Evolutionary conservation across 805 yeast genomes (phyloP), one percentile per base, ranked within the genome.

Genomic region (Candida germanica): DNA sequence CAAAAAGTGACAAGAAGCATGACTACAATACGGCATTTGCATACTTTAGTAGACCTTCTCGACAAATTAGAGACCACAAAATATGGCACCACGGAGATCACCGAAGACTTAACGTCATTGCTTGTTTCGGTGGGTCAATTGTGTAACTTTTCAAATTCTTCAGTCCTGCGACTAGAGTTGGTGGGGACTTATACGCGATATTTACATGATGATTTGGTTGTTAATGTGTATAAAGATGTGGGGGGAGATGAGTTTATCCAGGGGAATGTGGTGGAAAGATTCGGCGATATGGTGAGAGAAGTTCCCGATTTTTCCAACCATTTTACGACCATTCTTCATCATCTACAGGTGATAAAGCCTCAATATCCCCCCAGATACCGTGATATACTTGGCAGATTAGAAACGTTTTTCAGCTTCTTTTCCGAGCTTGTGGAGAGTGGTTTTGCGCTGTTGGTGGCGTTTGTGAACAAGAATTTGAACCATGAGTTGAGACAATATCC

Each of bases 381-480:
- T 5, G 10, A n/a, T 7, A 19, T 22, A 19, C 20, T 30, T 5
- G 6, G 9, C 11, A 8, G 22, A 11, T 12, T 30, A 11, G 26
- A 30, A n/a, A 7, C 5, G 23, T 6, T 31, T 11, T 15, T 24
- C 7, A 7, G 5, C 16, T 17, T 17, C 11, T 18, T 17, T 17
- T 7, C 12, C 23, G 12, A 17, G 23, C 31, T 29, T 11, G 31
- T 12, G 23, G 9, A 13, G 13, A 4, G 15, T 11, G 9, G 29
- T n/a, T 28, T 24, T 21, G 10, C 21, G 3, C 24, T 24, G 24
- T n/a, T 41, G 12, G 26, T 34, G 9, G 14, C 8, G 14, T 29
- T 44, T 13, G 13, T 44, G 3, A 41, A 44, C 20, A 36, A 41
- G 26, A 26, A 24, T 20, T 29, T 44, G n/a, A 44, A 44, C 33